Base-by-base conservation (phyloP, 768 basidiomycete species). In the Chalciporus chontae region DNA sequence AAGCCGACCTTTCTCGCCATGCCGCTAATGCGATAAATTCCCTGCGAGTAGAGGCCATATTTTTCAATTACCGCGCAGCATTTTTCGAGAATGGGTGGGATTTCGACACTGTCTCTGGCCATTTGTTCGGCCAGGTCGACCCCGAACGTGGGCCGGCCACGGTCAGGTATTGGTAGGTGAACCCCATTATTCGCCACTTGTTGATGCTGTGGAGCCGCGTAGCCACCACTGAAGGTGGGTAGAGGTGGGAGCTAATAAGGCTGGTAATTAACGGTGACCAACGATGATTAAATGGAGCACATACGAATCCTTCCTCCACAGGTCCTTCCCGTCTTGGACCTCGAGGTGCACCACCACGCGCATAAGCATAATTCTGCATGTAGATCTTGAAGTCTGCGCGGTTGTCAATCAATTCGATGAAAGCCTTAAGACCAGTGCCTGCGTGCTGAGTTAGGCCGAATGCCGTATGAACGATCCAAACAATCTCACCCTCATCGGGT, bases 281-380 rank as follows among this genome's bases (percentile, higher is more conserved):
- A 26, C 3, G 50, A 51, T 26, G 49, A 45, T 26, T 32, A 15
- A 29, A 52, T 31, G 24, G 34, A 32, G 50, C n/a, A 79, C 93
- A 67, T 66, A 97, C 95, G 73, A 92, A 96, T 36, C 93, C 92
- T 65, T 96, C 93, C 46, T 97, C 91, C 45, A 79, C 74, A 4
- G 93, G 92, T 3, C 91, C 94, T 58, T 96, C 91, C 53, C 94
- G 76, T 52, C 89, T 77, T 24, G 90, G 91, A n/a, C 89, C 91
- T 34, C 83, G 75, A 13, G 73, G 71, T 34, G 65, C 69, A 43
- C 77, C 73, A 10, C 86, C 89, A 52, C 89, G 87, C 24, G 92
- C 92, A 62, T 94, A 92, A 0, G 90, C 86, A 64, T 95, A 99
- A 65, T 96, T 93, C 65, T 96, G 92, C 94, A 99, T 97, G 65